These are phyloP conservation scores for Citrus reticulata DNA, from an alignment of 345 rosid species.

Conservation along the genomic window DNA sequence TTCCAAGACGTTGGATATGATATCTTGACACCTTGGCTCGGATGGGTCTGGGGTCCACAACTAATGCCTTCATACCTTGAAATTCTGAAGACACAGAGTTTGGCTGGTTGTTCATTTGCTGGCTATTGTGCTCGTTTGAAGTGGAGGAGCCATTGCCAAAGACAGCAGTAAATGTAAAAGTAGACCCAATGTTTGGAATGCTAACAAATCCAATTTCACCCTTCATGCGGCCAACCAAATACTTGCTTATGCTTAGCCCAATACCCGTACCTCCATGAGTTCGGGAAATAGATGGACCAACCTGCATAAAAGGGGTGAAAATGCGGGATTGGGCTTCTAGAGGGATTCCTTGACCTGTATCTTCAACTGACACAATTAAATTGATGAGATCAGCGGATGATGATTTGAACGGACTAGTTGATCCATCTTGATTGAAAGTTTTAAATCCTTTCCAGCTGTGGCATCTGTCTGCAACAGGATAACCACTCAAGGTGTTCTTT, in stretches of 20 bases:
- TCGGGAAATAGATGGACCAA: conserved; percentile 83
- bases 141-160: conserved; percentile 46
- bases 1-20: conserved; percentile 77
- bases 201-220: conserved; percentile 92
- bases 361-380: conserved; percentile 87
- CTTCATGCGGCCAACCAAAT: conserved; percentile 82
- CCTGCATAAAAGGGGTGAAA: conserved; percentile 96
- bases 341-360: conserved; percentile 95
- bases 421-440: conserved; percentile 47
- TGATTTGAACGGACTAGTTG: conserved; percentile 20
- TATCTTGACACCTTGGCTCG: conserved; percentile 76
- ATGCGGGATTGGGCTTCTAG: conserved; percentile 78
- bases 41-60: conserved; percentile 72
- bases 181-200: conserved; percentile 73
- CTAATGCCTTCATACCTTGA: conserved; percentile 62
- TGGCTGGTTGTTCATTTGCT: conserved; percentile 39
- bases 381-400: conserved; percentile 46
- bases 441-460: conserved; percentile 72
- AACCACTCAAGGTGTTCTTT: conserved; percentile 73
- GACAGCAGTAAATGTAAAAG: conserved; percentile 88
- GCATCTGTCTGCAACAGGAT: conserved; percentile 68
- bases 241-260: conserved; percentile 97
- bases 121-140: conserved; percentile 40
- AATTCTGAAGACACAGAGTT: conserved; percentile 44
- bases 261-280: conserved; percentile 95